Evolutionary conservation across 2,329 filamentous ascomycete species (phyloP).

Genomic region (Ophiostoma sp.): DNA sequence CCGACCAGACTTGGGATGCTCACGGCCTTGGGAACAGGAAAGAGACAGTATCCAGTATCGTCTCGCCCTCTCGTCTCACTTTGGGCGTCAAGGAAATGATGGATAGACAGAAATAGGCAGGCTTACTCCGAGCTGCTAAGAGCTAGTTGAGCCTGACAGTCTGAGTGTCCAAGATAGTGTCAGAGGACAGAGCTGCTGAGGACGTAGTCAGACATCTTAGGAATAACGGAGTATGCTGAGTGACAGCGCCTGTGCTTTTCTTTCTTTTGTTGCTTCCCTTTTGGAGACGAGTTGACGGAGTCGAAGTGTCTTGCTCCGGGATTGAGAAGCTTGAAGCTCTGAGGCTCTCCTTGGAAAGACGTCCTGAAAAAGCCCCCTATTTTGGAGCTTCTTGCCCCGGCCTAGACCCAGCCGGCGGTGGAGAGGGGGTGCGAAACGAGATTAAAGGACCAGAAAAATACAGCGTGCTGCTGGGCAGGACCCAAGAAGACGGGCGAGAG

Average conservation of each 20-base stretch:
- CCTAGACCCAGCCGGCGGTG: background rate
- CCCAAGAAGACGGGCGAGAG: background rate
- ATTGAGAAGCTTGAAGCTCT: background rate
- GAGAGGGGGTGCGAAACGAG: slow-evolving; percentile 25
- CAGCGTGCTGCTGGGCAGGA: background rate
- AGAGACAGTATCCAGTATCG: background rate
- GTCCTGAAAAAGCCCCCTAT: background rate
- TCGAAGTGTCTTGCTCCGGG: background rate
- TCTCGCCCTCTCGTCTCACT: background rate
- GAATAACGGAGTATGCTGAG: slow-evolving; percentile 6
- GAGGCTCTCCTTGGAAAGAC: background rate
- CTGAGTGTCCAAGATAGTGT: background rate
- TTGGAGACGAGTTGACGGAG: background rate
- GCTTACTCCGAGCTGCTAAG: slow-evolving; percentile 16
- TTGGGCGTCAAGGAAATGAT: background rate
- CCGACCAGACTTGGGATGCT: background rate
- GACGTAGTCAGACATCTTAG: background rate
- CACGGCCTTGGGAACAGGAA: background rate
- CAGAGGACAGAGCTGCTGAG: too few species aligned
- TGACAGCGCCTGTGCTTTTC: background rate
- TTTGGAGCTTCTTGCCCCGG: background rate
- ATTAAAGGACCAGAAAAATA: slow-evolving; percentile 25
- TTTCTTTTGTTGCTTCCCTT: background rate
- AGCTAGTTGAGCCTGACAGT: background rate
- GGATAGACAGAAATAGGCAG: slow-evolving; percentile 7